Percentiles rank a stretch among this genome's conserved stretches.
phyloP scores from a whole-genome alignment of 148 eudicot species.

The Polygonum maritimum region DNA sequence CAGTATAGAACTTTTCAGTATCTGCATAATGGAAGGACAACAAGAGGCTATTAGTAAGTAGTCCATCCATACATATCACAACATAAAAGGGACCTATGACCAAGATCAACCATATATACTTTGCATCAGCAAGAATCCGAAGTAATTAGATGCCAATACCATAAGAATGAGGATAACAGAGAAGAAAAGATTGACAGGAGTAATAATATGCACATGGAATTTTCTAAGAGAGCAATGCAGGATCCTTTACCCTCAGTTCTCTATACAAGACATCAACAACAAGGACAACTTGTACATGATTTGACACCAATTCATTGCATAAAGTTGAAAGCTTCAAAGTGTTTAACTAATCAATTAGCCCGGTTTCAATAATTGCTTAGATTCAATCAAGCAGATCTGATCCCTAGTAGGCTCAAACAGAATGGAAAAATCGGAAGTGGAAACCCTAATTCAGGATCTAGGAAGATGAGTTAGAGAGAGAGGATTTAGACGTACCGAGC shows the following conservation, averaged over 20 bases:
- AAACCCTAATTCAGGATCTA: not conserved
- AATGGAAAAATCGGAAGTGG: not conserved
- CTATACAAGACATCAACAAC: not conserved
- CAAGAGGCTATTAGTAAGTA: not conserved
- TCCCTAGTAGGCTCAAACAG: not conserved
- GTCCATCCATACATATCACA: not conserved
- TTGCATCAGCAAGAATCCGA: no score
- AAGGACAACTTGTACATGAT: not conserved
- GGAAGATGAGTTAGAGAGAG: not conserved
- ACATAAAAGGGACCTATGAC: not conserved
- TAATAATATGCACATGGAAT: not conserved
- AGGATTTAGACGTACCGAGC: conserved; percentile 34
- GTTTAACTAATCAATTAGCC: not conserved
- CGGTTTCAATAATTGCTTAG: not conserved
- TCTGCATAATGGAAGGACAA: conserved; percentile 36
- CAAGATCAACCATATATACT: no score
- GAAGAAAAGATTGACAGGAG: not conserved
- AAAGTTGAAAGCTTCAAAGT: not conserved
- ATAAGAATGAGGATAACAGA: not conserved
- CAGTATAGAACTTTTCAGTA: conserved; percentile 83
- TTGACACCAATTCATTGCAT: not conserved
- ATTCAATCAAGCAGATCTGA: not conserved
- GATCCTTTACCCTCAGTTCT: not conserved
- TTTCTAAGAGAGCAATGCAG: not conserved
- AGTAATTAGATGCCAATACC: not conserved